Evolutionary conservation across 2,329 filamentous ascomycete genomes (phyloP).

Genomic region (Penicillium occitanis): DNA sequence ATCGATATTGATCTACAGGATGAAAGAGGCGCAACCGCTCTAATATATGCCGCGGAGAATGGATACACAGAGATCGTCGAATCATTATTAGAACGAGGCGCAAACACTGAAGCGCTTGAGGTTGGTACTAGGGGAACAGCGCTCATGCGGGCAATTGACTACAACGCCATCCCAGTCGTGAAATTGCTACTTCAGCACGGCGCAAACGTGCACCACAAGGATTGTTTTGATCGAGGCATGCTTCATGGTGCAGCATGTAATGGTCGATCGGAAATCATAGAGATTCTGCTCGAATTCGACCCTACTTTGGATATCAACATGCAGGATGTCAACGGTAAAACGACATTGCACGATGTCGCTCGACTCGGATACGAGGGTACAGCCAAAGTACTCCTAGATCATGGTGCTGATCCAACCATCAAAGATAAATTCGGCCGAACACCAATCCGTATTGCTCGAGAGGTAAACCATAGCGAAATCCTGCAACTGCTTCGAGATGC

Average conservation of each 20-base stretch:
- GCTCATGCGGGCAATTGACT: slow-evolving; percentile 1
- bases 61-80: neutral
- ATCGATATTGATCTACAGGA: neutral
- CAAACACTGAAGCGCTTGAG: slow-evolving; percentile 2
- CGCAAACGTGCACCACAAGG: neutral
- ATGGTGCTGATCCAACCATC: slow-evolving; percentile 6
- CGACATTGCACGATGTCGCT: slow-evolving; percentile 4
- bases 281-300: neutral
- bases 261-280: slow-evolving; percentile 1
- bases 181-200: slow-evolving; percentile 4
- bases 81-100: neutral
- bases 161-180: neutral
- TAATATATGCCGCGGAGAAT: neutral
- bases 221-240: slow-evolving; percentile 5
- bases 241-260: slow-evolving; percentile 4
- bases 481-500: slow-evolving; percentile 3
- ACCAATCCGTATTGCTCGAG: slow-evolving; percentile 1
- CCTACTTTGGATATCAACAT: slow-evolving; percentile 3
- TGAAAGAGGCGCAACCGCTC: slow-evolving; percentile 1
- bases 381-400: neutral
- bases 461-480: neutral
- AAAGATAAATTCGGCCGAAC: slow-evolving; percentile 4
- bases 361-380: neutral
- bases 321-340: slow-evolving; percentile 7
- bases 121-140: neutral